These are phyloP conservation scores for Lipomyces yamanashiensis DNA, from an alignment of 805 yeast species.

Conservation along the genomic window DNA sequence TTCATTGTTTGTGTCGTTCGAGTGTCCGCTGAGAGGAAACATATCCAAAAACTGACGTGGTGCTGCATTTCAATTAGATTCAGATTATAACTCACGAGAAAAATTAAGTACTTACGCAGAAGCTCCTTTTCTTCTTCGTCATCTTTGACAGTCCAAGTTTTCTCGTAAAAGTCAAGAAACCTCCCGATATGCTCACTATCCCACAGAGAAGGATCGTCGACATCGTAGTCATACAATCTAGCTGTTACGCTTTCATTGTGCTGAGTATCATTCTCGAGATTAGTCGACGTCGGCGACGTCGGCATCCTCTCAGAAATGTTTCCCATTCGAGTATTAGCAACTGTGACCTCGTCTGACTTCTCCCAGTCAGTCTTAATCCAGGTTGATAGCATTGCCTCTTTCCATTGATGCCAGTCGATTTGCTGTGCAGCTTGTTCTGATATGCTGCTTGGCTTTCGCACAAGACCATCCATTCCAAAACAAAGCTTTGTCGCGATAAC, in stretches of 20 bases:
- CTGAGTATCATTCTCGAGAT: no score
- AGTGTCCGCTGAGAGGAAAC: constrained; percentile 18
- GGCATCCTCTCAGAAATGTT: constrained; percentile 17
- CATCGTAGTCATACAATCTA: constrained; percentile 8
- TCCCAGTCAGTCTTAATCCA: constrained; percentile 21
- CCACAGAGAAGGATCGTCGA: constrained; percentile 29
- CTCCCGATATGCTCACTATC: constrained; percentile 6
- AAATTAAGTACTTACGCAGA: constrained; percentile 13
- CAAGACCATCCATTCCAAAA: constrained; percentile 33
- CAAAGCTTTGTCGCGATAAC: constrained; percentile 34
- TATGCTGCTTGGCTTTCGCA: constrained; percentile 13
- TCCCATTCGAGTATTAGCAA: constrained; percentile 10
- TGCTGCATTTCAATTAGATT: constrained; percentile 3
- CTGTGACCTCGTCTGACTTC: constrained; percentile 8
- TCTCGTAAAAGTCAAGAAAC: constrained; percentile 30
- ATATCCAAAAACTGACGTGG: constrained; percentile 23
- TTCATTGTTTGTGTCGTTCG: not conserved
- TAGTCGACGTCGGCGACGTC: not conserved
- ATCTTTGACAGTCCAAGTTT: constrained; percentile 25
- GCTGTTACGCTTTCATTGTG: not conserved
- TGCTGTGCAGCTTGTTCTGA: constrained; percentile 28
- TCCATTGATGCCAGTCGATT: constrained; percentile 35
- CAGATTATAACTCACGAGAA: not conserved
- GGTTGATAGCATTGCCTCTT: not conserved
- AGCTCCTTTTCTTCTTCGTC: constrained; percentile 19